Conservation (phyloP, 768 basidiomycete genomes). For the Boletellus ananas region DNA sequence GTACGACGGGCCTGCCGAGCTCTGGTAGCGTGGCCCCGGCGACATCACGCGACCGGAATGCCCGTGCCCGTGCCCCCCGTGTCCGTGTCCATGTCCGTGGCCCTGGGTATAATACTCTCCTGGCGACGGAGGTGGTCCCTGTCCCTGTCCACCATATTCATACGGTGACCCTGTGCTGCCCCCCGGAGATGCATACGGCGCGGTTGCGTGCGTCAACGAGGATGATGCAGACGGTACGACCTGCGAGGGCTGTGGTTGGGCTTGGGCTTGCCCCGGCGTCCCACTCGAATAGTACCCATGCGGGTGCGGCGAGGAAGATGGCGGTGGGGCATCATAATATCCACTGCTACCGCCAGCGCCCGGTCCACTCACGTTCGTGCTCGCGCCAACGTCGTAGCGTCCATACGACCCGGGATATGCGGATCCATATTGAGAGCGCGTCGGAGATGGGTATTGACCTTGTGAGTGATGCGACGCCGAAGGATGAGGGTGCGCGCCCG, state of each 20-base stretch:
- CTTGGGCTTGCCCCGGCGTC: conserved; percentile 15
- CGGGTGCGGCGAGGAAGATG: conserved; percentile 20
- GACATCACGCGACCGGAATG: conserved; percentile 17
- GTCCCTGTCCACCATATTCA: conserved; percentile 20
- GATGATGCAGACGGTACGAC: conserved; percentile 8
- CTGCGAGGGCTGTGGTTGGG: conserved; percentile 15
- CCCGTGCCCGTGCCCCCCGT: background rate
- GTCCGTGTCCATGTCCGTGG: conserved; percentile 7
- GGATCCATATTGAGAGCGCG: conserved; percentile 24
- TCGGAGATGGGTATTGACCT: conserved; percentile 24
- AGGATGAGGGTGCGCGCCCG: conserved; percentile 20
- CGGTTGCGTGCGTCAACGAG: conserved; percentile 15
- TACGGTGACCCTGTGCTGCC: conserved; percentile 20
- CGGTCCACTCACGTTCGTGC: conserved; percentile 9
- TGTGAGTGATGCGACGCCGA: conserved; percentile 21
- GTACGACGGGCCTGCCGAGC: conserved; percentile 6
- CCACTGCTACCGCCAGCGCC: conserved; percentile 11
- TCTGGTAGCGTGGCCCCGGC: conserved; percentile 19
- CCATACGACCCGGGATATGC: conserved; percentile 28
- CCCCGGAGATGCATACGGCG: conserved; percentile 22
- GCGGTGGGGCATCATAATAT: conserved; percentile 26
- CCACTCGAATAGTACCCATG: conserved; percentile 21
- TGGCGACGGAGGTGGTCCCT: conserved; percentile 16
- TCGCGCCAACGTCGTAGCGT: conserved; percentile 28
- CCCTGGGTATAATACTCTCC: conserved; percentile 24